Conservation (phyloP, 2,329 filamentous ascomycete genomes). For the Calonectria pteridis region DNA sequence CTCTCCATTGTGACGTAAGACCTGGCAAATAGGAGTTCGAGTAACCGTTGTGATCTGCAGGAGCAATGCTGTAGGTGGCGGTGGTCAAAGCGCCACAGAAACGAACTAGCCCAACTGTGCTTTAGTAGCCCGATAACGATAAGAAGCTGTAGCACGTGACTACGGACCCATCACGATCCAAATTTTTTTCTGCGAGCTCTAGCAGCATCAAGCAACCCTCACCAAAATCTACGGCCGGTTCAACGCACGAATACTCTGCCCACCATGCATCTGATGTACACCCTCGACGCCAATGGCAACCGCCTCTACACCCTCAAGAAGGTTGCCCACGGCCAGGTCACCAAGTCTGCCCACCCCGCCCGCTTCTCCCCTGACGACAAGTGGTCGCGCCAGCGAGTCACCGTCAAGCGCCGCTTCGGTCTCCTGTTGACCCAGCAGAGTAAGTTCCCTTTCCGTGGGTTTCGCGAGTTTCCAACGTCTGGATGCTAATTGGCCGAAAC, state of each 20-base stretch:
- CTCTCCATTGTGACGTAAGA: background rate
- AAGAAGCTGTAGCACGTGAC: conserved; percentile 21
- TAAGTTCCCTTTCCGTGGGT: conserved; percentile 48
- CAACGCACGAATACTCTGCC: conserved; percentile 20
- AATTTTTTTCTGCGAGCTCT: conserved; percentile 30
- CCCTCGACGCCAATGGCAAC: conserved; percentile 83
- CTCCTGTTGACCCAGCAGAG: conserved; percentile 86
- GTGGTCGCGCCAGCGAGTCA: conserved; percentile 96
- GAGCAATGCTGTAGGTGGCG: background rate
- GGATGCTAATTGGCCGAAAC: background rate
- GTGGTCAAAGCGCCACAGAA: background rate
- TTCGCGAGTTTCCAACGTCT: background rate
- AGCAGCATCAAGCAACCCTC: conserved; percentile 26
- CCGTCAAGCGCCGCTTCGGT: conserved; percentile 92
- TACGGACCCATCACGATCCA: conserved; percentile 3
- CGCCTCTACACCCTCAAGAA: conserved; percentile 97
- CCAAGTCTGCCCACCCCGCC: conserved; percentile 95
- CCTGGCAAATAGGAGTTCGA: background rate
- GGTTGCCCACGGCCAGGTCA: conserved; percentile 84
- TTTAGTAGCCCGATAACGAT: conserved; percentile 23
- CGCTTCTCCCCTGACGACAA: conserved; percentile 99
- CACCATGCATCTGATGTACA: conserved; percentile 81
- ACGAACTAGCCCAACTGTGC: background rate
- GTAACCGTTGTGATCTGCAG: background rate
- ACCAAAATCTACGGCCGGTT: conserved; percentile 18